Evolutionary conservation across 306 rosid species (phyloP), one percentile per base, ranked within the genome.

Genomic region (Corylus americana): DNA sequence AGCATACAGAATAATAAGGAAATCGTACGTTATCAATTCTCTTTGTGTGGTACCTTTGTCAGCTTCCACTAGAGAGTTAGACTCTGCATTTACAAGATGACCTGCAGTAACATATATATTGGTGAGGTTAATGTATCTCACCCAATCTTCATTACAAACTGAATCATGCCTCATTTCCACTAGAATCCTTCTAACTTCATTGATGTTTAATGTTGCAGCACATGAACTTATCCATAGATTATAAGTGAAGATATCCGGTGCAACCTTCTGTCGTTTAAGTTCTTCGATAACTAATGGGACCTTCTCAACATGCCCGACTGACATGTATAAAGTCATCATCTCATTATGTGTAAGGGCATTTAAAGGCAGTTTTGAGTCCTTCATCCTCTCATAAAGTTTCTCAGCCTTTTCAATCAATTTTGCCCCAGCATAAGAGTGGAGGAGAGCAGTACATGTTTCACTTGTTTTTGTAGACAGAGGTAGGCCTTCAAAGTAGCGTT

Each of bases 291-390:
- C 79, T 14, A 74, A 63, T 20, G 88, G 80, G 61, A 95, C 94
- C 89, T 92, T 95, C 77, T 91, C 97, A 27, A 95, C 86, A 80
- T 84, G 94, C 64, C 98, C 98, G 2, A 91, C 92, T 22, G 97
- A 91, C 91, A 89, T 87, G 85, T 92, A 95, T 73, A 95, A 83
- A 25, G 98, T 92, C 98, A 95, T 95, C 92, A 95, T 89, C 87
- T 92, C 98, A 49, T 95, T 95, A 93, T 91, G 92, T 39, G 88
- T 78, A 71, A 95, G 88, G 64, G 92, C 92, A 58, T 83, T 87
- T 68, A 89, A 86, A 55, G 88, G 50, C 69, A 91, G 82, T 76
- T 84, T 55, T 58, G 92, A 89, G 47, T 79, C 86, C 83, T 89
- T 90, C 55, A 92, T 87, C 77, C 85, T 84, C 81, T 77, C 84